phyloP scores from a whole-genome alignment of 2,329 filamentous ascomycete genomes.

The Epichloe coenophiala region DNA sequence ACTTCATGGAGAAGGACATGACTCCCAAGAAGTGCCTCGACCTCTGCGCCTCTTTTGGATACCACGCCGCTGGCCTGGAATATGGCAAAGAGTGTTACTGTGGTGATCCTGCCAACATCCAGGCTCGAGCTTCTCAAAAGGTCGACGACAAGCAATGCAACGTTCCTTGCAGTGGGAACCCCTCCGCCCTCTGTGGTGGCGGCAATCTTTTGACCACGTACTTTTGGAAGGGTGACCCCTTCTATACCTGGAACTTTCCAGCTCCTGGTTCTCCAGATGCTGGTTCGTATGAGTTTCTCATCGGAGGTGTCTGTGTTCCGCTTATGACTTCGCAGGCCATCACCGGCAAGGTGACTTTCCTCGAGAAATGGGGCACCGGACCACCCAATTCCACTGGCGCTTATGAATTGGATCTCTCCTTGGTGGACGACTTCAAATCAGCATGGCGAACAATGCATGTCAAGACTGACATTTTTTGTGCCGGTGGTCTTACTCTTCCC shows the following conservation, averaged over 20 bases:
- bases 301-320: constrained; percentile 47
- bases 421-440: constrained; percentile 35
- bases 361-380: constrained; percentile 50
- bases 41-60: constrained; percentile 40
- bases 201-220: constrained; percentile 40
- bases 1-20: constrained; percentile 36
- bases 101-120: constrained; percentile 37
- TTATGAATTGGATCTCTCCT: constrained; percentile 49
- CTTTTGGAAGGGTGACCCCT: constrained; percentile 31
- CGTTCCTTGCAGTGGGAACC: constrained; percentile 34
- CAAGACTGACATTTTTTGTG: constrained; percentile 56
- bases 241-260: constrained; percentile 43
- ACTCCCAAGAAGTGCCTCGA: constrained; percentile 38
- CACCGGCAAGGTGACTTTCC: constrained; percentile 47
- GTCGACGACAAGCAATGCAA: constrained; percentile 37
- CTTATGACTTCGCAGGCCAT: constrained; percentile 45
- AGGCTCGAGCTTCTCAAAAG: constrained; percentile 24
- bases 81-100: constrained; percentile 47
- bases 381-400: constrained; percentile 48
- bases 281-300: constrained; percentile 46
- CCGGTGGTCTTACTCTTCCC: constrained; percentile 48
- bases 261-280: constrained; percentile 32
- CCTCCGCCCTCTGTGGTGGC: constrained; percentile 38
- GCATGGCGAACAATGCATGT: constrained; percentile 49
- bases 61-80: constrained; percentile 44